phyloP scores from a whole-genome alignment of 129 eudicot genomes.

The Escallonia herrerae region DNA sequence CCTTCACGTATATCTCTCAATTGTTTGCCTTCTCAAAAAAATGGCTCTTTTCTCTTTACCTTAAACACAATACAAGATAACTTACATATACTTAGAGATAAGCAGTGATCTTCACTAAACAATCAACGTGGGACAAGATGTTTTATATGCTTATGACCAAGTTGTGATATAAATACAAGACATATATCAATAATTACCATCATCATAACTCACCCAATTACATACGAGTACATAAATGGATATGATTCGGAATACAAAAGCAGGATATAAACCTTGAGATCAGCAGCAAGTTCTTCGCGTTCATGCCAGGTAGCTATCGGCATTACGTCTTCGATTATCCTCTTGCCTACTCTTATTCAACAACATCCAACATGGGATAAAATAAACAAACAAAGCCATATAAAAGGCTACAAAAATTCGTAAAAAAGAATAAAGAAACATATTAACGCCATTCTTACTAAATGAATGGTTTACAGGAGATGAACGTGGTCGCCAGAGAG shows the following conservation, averaged over 20 bases:
- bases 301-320: conserved; percentile 51
- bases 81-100: too few species aligned
- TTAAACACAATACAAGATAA: too few species aligned
- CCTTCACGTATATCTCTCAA: too few species aligned
- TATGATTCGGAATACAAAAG: not conserved
- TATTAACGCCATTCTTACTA: not conserved
- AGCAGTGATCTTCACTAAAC: too few species aligned
- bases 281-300: too few species aligned
- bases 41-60: too few species aligned
- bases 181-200: too few species aligned
- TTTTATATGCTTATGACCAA: too few species aligned
- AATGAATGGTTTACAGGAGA: conserved; percentile 2
- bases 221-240: not conserved
- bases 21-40: too few species aligned
- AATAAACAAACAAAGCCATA: not conserved
- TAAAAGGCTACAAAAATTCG: not conserved
- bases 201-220: not conserved
- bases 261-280: not conserved
- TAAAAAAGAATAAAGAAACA: not conserved
- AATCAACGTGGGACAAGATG: too few species aligned
- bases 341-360: conserved; percentile 7
- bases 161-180: too few species aligned
- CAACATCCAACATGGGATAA: not conserved
- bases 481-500: conserved; percentile 12
- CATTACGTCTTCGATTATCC: conserved; percentile 50